phyloP scores from a whole-genome alignment of 352 stramenopile genomes.

The Blastocystis sp. region DNA sequence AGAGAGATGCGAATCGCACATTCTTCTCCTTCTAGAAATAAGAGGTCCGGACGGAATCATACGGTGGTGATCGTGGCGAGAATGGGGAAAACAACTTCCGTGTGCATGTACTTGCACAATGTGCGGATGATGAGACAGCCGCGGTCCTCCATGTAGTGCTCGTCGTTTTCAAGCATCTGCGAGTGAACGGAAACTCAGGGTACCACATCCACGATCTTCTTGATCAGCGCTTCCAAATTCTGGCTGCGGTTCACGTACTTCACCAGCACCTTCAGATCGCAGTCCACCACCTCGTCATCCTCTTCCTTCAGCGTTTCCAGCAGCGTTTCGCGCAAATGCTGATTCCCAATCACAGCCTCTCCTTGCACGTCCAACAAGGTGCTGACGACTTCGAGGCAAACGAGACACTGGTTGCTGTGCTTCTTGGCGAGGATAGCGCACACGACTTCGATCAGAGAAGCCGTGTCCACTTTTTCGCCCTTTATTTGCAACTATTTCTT shows the following conservation, averaged over 20 bases:
- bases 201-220: slow-evolving; percentile 1
- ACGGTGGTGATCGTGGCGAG: slow-evolving; percentile 78
- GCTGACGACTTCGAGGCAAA: slow-evolving; percentile 45
- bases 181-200: neutral
- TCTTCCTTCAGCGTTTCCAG: slow-evolving; percentile 41
- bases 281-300: slow-evolving; percentile 59
- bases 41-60: neutral
- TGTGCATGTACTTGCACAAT: slow-evolving; percentile 92
- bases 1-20: slow-evolving; percentile 92
- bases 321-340: neutral
- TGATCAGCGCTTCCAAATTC: neutral
- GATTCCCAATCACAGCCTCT: slow-evolving; percentile 13
- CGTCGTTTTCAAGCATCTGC: slow-evolving; percentile 60
- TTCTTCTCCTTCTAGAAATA: slow-evolving; percentile 73
- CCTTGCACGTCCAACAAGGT: slow-evolving; percentile 28
- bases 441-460: slow-evolving; percentile 20
- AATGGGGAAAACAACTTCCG: slow-evolving; percentile 94
- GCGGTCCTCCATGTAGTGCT: slow-evolving; percentile 82
- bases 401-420: slow-evolving; percentile 17
- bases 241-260: slow-evolving; percentile 52
- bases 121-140: slow-evolving; percentile 96
- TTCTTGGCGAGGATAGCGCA: slow-evolving; percentile 20
- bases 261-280: slow-evolving; percentile 32
- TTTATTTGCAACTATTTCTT: slow-evolving; percentile 41
- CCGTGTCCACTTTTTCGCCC: slow-evolving; percentile 25